phyloP scores from a whole-genome alignment of 164 flowering plant genomes.

The Umbellularia californica region DNA sequence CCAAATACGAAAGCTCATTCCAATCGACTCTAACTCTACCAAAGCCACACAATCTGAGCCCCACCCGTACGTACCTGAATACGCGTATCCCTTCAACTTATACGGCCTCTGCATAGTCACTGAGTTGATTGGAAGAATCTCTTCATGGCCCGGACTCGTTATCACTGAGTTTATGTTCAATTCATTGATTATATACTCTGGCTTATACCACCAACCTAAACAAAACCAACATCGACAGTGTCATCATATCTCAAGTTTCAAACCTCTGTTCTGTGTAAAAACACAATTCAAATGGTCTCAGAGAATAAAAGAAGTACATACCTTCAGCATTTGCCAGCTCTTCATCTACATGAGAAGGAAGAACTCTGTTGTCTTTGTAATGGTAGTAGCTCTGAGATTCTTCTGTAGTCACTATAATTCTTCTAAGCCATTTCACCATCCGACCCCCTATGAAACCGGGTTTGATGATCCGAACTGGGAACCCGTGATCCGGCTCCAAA shows the following conservation, averaged over 20 bases:
- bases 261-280: neutral
- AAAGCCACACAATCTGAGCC: neutral
- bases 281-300: neutral
- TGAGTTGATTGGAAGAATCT: constrained; percentile 77
- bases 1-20: too few species aligned
- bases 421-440: constrained; percentile 92
- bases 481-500: constrained; percentile 85
- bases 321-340: constrained; percentile 92
- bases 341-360: constrained; percentile 89
- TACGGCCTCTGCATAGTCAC: constrained; percentile 77
- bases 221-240: neutral
- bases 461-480: constrained; percentile 77
- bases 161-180: constrained; percentile 93
- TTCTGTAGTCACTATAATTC: constrained; percentile 63
- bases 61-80: constrained; percentile 59
- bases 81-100: constrained; percentile 79
- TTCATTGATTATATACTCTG: constrained; percentile 91
- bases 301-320: constrained; percentile 11
- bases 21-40: too few species aligned
- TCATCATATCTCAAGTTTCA: neutral
- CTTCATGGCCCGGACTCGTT: constrained; percentile 85
- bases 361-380: constrained; percentile 73
- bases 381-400: constrained; percentile 80
- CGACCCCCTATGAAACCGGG: constrained; percentile 97
- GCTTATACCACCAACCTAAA: constrained; percentile 99